Percentiles rank a stretch among this genome's conserved stretches.
phyloP scores from a whole-genome alignment of 2,329 filamentous ascomycete genomes.

The Epichloe scottii region DNA sequence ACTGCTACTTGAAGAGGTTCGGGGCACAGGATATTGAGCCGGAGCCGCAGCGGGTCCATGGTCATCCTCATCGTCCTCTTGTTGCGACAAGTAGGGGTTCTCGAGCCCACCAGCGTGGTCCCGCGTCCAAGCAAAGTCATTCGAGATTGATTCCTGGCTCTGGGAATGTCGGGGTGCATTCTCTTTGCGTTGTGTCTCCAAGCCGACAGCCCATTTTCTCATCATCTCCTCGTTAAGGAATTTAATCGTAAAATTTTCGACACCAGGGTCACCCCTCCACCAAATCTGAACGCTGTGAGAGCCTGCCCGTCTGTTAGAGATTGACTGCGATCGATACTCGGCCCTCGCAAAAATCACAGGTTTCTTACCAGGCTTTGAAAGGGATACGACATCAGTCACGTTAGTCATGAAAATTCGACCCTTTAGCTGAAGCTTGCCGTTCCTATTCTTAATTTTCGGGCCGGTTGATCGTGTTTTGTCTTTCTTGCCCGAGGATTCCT shows the following conservation, averaged over 20 bases:
- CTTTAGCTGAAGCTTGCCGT: conserved; percentile 83
- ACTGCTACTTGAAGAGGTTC: conserved; percentile 55
- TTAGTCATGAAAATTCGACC: conserved; percentile 99
- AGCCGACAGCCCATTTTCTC: conserved; percentile 78
- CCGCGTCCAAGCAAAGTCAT: conserved; percentile 72
- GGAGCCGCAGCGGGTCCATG: conserved; percentile 25
- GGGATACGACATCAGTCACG: conserved; percentile 83
- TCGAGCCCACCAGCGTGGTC: conserved; percentile 53
- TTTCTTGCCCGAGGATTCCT: conserved; percentile 73
- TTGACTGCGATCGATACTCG: background rate
- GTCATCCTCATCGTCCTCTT: conserved; percentile 51
- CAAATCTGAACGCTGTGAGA: conserved; percentile 95
- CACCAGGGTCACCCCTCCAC: conserved; percentile 93
- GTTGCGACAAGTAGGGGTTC: conserved; percentile 62
- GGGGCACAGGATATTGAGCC: conserved; percentile 22
- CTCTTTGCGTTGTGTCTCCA: conserved; percentile 63
- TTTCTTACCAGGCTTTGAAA: conserved; percentile 69
- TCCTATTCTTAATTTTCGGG: conserved; percentile 49
- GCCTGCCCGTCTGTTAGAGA: conserved; percentile 38
- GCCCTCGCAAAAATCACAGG: conserved; percentile 49
- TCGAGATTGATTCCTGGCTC: conserved; percentile 39
- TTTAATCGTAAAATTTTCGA: conserved; percentile 92
- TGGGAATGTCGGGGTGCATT: conserved; percentile 36
- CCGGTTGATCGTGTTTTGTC: conserved; percentile 45
- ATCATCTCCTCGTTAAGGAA: conserved; percentile 86